Evolutionary conservation across 2,329 filamentous ascomycete species (phyloP).

Genomic region (Chrysoporthe austroafricana): DNA sequence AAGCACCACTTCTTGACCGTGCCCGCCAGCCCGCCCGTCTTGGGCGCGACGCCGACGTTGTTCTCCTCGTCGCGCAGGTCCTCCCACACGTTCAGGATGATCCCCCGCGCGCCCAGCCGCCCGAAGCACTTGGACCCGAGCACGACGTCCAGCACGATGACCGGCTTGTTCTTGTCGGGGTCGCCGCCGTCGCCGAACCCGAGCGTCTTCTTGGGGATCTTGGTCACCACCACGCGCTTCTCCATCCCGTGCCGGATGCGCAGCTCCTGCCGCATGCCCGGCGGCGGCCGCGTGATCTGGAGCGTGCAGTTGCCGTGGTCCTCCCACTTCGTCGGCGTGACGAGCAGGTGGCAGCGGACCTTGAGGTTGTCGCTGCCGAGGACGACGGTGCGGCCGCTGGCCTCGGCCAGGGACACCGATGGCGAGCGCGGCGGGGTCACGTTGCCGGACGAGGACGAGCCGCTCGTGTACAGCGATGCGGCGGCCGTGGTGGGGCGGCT

Average conservation of each 20-base stretch:
- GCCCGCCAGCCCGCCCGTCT: conserved; percentile 55
- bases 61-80: conserved; percentile 68
- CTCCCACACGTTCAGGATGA: conserved; percentile 88
- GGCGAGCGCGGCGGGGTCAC: conserved; percentile 59
- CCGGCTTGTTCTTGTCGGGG: conserved; percentile 55
- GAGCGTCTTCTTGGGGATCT: conserved; percentile 62
- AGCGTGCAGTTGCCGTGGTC: conserved; percentile 86
- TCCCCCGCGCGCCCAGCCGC: conserved; percentile 79
- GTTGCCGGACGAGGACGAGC: conserved; percentile 55
- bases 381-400: conserved; percentile 55
- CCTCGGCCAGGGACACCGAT: conserved; percentile 58
- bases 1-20: conserved; percentile 68
- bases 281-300: conserved; percentile 78
- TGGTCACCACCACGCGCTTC: conserved; percentile 82
- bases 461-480: conserved; percentile 65
- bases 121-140: conserved; percentile 85
- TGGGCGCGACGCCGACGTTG: conserved; percentile 55
- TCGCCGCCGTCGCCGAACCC: conserved; percentile 34
- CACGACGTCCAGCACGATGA: conserved; percentile 79
- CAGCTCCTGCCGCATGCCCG: conserved; percentile 61
- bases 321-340: conserved; percentile 80
- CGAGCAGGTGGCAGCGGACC: conserved; percentile 82
- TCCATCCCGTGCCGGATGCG: conserved; percentile 69
- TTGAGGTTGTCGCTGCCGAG: conserved; percentile 79
- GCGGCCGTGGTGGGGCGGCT: conserved; percentile 55